Percentiles rank a stretch among this genome's conserved stretches.
Evolutionary conservation across 1,139 yeast species (phyloP).

Genomic region (Zygosaccharomyces sapae): DNA sequence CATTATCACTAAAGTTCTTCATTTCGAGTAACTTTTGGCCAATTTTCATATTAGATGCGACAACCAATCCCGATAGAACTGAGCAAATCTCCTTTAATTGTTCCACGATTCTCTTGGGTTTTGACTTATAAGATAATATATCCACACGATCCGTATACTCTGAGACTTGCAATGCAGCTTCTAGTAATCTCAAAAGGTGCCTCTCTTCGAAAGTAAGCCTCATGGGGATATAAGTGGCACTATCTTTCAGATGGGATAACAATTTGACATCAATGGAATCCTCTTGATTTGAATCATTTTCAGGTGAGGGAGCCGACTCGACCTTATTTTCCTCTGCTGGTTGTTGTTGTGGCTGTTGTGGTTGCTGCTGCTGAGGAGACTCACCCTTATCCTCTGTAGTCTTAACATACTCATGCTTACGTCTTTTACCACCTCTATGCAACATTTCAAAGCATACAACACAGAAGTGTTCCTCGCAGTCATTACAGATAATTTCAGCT

Average conservation of each 20-base stretch:
- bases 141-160: slow-evolving; percentile 75
- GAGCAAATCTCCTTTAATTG: slow-evolving; percentile 71
- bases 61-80: slow-evolving; percentile 66
- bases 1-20: slow-evolving; percentile 60
- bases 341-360: slow-evolving; percentile 21
- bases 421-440: slow-evolving; percentile 61
- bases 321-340: slow-evolving; percentile 7
- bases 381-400: slow-evolving; percentile 17
- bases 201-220: slow-evolving; percentile 63
- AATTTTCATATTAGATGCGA: slow-evolving; percentile 63
- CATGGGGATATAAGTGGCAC: slow-evolving; percentile 58
- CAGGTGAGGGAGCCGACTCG: slow-evolving; percentile 7
- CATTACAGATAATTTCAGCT: slow-evolving; percentile 50
- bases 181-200: slow-evolving; percentile 54
- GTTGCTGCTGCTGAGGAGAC: slow-evolving; percentile 6
- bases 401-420: slow-evolving; percentile 40
- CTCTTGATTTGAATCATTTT: not conserved
- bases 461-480: slow-evolving; percentile 63
- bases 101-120: slow-evolving; percentile 60
- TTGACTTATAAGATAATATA: slow-evolving; percentile 56
- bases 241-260: slow-evolving; percentile 42
- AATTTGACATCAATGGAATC: slow-evolving; percentile 27
- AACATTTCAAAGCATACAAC: slow-evolving; percentile 60
- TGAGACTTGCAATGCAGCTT: slow-evolving; percentile 68
- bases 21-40: slow-evolving; percentile 60